phyloP scores from a whole-genome alignment of 495 filamentous ascomycete genomes.

The Aspergillus baeticus region DNA sequence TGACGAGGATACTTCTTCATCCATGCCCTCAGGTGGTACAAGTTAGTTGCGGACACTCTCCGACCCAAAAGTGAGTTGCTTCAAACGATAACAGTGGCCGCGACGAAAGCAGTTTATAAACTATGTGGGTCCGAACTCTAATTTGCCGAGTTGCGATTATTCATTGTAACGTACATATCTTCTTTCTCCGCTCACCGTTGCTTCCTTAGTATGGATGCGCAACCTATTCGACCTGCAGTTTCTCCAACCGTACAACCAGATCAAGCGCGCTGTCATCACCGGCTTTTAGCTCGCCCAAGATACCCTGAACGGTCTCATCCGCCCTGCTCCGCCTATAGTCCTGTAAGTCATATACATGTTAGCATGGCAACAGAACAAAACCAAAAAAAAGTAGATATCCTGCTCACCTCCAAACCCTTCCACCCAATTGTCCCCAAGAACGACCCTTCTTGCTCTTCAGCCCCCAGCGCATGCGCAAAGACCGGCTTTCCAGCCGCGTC shows the following conservation, averaged over 20 bases:
- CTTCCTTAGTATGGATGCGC: no score
- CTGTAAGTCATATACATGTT: neutral
- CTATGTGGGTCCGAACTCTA: no score
- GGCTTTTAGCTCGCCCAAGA: neutral
- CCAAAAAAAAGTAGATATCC: neutral
- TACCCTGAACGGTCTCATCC: neutral
- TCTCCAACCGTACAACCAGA: neutral
- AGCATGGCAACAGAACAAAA: neutral
- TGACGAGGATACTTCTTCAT: no score
- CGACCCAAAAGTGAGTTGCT: no score
- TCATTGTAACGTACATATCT: no score
- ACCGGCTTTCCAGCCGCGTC: neutral
- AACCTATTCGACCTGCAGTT: neutral
- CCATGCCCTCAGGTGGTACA: no score
- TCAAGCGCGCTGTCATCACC: neutral
- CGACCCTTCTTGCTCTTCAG: neutral
- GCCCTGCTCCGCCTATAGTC: neutral
- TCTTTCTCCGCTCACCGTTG: no score
- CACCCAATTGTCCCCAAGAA: neutral
- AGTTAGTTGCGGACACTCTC: no score
- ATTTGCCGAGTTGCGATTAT: no score
- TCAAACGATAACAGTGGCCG: no score
- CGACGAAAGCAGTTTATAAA: no score
- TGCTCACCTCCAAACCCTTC: neutral
- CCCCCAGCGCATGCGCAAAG: neutral